Conservation (phyloP, 176 grass and related monocot species). For the Juncus inflexus region DNA sequence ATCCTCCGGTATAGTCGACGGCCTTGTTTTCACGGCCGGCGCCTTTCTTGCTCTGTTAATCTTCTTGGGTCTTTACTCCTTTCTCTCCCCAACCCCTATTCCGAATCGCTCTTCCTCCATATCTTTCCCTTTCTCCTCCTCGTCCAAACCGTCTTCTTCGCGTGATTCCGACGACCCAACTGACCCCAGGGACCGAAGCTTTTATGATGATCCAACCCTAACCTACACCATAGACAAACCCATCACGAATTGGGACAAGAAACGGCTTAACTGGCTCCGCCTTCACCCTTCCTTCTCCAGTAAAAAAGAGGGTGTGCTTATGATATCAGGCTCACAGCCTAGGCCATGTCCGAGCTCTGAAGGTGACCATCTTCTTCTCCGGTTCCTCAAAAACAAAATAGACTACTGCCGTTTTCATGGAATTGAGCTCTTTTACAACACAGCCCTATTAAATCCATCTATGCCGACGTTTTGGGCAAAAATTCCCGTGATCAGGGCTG, state of each 20-base stretch:
- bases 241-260: slow-evolving; percentile 64
- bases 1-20: slow-evolving; percentile 37
- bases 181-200: slow-evolving; percentile 24
- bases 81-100: slow-evolving; percentile 24
- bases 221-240: slow-evolving; percentile 60
- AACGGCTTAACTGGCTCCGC: slow-evolving; percentile 54
- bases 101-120: slow-evolving; percentile 23
- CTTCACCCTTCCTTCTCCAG: slow-evolving; percentile 33
- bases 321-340: slow-evolving; percentile 87
- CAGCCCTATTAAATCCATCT: slow-evolving; percentile 50
- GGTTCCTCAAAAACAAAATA: slow-evolving; percentile 80
- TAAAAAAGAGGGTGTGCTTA: slow-evolving; percentile 43
- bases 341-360: slow-evolving; percentile 42
- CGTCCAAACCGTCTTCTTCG: background rate
- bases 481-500: slow-evolving; percentile 54
- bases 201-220: slow-evolving; percentile 75
- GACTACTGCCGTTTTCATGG: slow-evolving; percentile 85
- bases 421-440: slow-evolving; percentile 71
- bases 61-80: slow-evolving; percentile 40
- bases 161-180: background rate
- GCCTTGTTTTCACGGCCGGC: slow-evolving; percentile 54
- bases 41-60: slow-evolving; percentile 37
- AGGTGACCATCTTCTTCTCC: slow-evolving; percentile 59
- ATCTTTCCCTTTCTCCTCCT: slow-evolving; percentile 3
- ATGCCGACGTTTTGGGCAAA: slow-evolving; percentile 85